These are phyloP conservation scores for Penicillium sp. DNA, from an alignment of 2,329 filamentous ascomycete species.

Conservation along the genomic window DNA sequence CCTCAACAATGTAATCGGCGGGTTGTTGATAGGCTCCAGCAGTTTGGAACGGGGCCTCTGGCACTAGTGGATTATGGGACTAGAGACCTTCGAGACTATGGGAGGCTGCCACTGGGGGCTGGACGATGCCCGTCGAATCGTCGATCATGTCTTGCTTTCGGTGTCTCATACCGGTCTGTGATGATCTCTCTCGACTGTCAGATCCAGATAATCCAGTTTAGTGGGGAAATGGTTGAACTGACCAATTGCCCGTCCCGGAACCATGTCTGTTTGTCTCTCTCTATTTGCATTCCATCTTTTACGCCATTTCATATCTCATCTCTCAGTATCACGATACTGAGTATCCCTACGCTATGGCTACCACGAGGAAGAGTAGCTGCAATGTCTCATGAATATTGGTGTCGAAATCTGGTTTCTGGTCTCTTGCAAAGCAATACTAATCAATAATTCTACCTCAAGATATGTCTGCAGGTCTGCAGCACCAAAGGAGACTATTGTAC, in stretches of 20 bases:
- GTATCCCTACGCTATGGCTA: not conserved
- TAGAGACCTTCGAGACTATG: not conserved
- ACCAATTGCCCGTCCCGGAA: not conserved
- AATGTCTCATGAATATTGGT: slow-evolving; percentile 11
- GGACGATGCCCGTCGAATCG: not conserved
- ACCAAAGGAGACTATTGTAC: slow-evolving; percentile 5
- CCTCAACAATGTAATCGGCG: slow-evolving; percentile 5
- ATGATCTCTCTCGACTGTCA: slow-evolving; percentile 17
- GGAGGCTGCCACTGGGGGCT: not conserved
- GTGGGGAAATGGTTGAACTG: not conserved
- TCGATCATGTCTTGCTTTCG: not conserved
- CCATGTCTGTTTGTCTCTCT: not conserved
- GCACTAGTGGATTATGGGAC: not conserved
- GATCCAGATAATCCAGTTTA: slow-evolving; percentile 6
- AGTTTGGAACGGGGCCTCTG: not conserved
- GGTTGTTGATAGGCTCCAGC: not conserved
- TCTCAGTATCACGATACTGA: not conserved
- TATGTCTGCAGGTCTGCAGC: slow-evolving; percentile 8
- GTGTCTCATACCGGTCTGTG: slow-evolving; percentile 14
- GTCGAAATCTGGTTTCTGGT: not conserved
- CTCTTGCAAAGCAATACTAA: not conserved
- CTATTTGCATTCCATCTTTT: not conserved
- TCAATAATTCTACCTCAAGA: slow-evolving; percentile 9
- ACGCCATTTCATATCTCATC: not conserved
- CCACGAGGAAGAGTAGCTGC: not conserved